Percentiles rank a stretch among this genome's conserved stretches.
Conservation (phyloP, 2,329 filamentous ascomycete species). For the Aspergillus sp. region DNA sequence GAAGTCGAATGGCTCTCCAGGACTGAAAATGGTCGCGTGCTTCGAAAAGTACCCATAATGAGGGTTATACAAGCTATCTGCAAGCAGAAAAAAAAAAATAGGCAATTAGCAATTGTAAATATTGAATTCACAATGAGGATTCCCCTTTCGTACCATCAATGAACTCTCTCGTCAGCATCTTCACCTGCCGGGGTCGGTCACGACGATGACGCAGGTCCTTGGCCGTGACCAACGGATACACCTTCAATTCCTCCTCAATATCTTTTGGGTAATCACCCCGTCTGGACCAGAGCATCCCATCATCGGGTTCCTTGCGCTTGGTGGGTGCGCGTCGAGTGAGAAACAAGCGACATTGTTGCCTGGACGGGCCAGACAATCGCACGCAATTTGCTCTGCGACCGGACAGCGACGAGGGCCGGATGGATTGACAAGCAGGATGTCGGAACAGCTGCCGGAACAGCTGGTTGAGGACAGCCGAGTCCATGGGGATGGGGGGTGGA, state of each 20-base stretch:
- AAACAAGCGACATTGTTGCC: constrained; percentile 32
- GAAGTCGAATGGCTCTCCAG: constrained; percentile 89
- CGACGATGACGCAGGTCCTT: constrained; percentile 66
- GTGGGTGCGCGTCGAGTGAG: constrained; percentile 28
- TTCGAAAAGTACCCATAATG: constrained; percentile 96
- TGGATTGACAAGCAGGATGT: constrained; percentile 61
- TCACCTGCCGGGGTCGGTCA: constrained; percentile 78
- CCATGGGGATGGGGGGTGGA: constrained; percentile 53
- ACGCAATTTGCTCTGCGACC: constrained; percentile 14
- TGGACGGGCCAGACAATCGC: constrained; percentile 16
- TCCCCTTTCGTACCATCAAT: constrained; percentile 67
- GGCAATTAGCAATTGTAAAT: constrained; percentile 1
- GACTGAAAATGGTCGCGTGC: constrained; percentile 91
- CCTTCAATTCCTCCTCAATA: constrained; percentile 71
- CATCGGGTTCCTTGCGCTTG: constrained; percentile 36
- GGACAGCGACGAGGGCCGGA: constrained; percentile 36
- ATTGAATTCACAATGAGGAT: background rate
- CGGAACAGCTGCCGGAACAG: constrained; percentile 83
- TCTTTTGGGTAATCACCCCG: constrained; percentile 71
- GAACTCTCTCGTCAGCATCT: constrained; percentile 97
- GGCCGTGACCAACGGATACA: constrained; percentile 82
- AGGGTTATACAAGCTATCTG: constrained; percentile 91
- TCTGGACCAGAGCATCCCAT: constrained; percentile 81
- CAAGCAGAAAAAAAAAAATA: background rate
- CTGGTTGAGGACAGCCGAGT: constrained; percentile 71